Percentiles rank a stretch among this genome's conserved stretches.
These are phyloP conservation scores for Gracilaria gracilis DNA, from an alignment of 23 red algal species.

Conservation along the genomic window DNA sequence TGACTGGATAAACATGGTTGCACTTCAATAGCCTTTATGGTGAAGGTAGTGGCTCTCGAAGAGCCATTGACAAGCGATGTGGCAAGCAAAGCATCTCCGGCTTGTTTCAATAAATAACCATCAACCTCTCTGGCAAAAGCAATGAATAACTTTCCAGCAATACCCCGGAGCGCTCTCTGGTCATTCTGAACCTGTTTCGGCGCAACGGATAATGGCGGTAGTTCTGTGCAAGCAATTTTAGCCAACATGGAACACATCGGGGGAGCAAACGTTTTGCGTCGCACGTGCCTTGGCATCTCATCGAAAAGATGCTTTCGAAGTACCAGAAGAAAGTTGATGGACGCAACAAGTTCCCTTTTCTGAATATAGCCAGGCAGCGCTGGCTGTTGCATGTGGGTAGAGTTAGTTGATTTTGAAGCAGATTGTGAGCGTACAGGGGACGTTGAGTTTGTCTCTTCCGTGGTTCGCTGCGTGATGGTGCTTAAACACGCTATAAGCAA, in stretches of 20 bases:
- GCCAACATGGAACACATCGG: slow-evolving; percentile 32
- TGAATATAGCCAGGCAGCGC: slow-evolving; percentile 39
- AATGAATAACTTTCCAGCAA: slow-evolving; percentile 22
- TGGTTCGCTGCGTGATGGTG: slow-evolving; percentile 19
- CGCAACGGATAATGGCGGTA: slow-evolving; percentile 19
- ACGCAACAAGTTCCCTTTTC: slow-evolving; percentile 35
- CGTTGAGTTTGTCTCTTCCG: not conserved
- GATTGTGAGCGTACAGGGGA: not conserved
- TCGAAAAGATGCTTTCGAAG: slow-evolving; percentile 35
- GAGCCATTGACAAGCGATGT: not conserved
- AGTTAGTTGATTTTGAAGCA: not conserved
- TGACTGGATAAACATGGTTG: not conserved
- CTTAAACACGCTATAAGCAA: slow-evolving; percentile 34
- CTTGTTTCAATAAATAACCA: not conserved
- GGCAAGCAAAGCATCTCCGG: not conserved
- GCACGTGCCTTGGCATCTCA: not conserved
- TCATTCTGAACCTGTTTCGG: slow-evolving; percentile 25
- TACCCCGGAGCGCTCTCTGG: slow-evolving; percentile 14
- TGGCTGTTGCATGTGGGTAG: not conserved
- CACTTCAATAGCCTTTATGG: slow-evolving; percentile 32
- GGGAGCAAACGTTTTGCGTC: slow-evolving; percentile 10
- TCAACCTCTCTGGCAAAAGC: slow-evolving; percentile 26
- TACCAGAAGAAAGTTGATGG: slow-evolving; percentile 15
- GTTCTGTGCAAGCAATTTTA: slow-evolving; percentile 26
- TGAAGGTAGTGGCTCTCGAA: not conserved